Evolutionary conservation across 2,329 filamentous ascomycete genomes (phyloP).

Genomic region (Scedosporium aurantiacum): DNA sequence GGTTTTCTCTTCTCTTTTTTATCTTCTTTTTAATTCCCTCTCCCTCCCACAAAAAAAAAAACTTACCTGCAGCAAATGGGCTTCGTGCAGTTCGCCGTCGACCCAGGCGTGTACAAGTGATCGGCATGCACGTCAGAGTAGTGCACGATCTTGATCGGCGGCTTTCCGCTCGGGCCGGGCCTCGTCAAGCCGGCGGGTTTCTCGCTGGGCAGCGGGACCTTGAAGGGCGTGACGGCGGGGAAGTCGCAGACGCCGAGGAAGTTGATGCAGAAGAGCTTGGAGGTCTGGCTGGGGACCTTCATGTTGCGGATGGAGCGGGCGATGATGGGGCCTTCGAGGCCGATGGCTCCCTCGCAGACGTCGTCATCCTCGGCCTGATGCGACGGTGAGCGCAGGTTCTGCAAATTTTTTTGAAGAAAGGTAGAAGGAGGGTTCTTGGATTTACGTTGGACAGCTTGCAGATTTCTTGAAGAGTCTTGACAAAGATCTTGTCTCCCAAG

Average conservation of each 20-base stretch:
- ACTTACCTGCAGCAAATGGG: slow-evolving; percentile 46
- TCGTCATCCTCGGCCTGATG: slow-evolving; percentile 37
- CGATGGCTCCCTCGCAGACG: slow-evolving; percentile 42
- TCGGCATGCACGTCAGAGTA: slow-evolving; percentile 52
- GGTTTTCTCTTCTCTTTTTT: no score
- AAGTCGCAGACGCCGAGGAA: slow-evolving; percentile 42
- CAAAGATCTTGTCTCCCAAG: slow-evolving; percentile 30
- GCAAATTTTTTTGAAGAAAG: background rate
- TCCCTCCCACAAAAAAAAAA: no score
- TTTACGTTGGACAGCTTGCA: slow-evolving; percentile 23
- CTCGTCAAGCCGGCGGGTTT: slow-evolving; percentile 22
- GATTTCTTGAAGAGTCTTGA: slow-evolving; percentile 18
- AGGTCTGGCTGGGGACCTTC: slow-evolving; percentile 34
- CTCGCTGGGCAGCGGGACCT: slow-evolving; percentile 30
- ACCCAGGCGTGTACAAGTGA: slow-evolving; percentile 39
- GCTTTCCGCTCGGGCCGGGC: slow-evolving; percentile 29
- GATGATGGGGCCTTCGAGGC: slow-evolving; percentile 40
- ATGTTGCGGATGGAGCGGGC: slow-evolving; percentile 37
- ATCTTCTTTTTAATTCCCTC: no score
- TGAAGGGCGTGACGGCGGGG: slow-evolving; percentile 31
- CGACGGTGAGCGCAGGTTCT: background rate
- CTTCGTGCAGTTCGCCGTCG: slow-evolving; percentile 44
- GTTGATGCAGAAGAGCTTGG: slow-evolving; percentile 39
- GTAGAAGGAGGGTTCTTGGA: background rate
- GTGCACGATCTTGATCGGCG: slow-evolving; percentile 43